Evolutionary conservation across 768 basidiomycete genomes (phyloP), one percentile per base, ranked within the genome.

Genomic region (Fistulinella prunicolor): DNA sequence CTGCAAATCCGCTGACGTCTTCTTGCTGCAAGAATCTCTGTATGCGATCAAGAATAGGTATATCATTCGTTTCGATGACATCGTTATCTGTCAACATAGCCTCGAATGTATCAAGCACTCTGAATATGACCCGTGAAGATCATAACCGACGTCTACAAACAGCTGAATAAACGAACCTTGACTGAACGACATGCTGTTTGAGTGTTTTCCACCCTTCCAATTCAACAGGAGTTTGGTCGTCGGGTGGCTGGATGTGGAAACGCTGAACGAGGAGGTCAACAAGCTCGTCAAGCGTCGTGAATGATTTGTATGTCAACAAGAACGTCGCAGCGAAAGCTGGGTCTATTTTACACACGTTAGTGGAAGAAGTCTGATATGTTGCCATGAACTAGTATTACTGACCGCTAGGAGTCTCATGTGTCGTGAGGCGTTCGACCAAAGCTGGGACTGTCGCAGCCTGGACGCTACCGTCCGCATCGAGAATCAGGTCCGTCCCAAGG

Each of bases 251-350:
- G 22, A 94, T 85, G 57, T 78, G 75, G 70, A 93, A 98, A 14
- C 95, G 83, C 38, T 79, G 75, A 6, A 88, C 78, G 17, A 98
- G 82, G 16, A 87, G 74, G 48, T 91, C 83, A 46, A 95, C 85
- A 9, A 98, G 71, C 41, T 92, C 85, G 47, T 89, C 80, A 37
- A 89, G 73, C 5, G 83, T 85, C 13, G 89, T 90, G 67, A 98
- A 97, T 1, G 92, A 94, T 61, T 94, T 91, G 75, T 90, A 96
- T 1, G 95, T 96, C 81, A 96, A 86, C 55, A 98, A 70, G 78
- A 97, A 98, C 0, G 94, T 85, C 63, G 85, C 85, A 64, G 78
- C 87, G 69, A 86, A 94, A 7, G 80, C 78, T 1, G 83, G 78
- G 66, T 96, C 88, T 87, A 44, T 8, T 36, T 28, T 28, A 28